Conservation (phyloP, 140 eudicot genomes). For the Anethum foeniculum region DNA sequence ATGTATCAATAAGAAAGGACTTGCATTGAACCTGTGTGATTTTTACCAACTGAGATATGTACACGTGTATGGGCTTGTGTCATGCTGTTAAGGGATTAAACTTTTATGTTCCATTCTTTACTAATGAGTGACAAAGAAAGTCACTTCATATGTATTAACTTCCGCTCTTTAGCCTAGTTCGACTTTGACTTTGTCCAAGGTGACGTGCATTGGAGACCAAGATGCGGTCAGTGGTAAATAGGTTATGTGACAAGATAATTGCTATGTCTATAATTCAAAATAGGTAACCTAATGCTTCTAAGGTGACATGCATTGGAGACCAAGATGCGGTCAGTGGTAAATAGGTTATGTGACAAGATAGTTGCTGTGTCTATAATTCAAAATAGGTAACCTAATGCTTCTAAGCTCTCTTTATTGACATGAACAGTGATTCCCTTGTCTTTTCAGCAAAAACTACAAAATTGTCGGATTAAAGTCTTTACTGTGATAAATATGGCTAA, state of each 20-base stretch:
- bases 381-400: not conserved
- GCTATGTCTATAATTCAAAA: no score
- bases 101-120: no score
- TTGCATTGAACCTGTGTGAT: not conserved
- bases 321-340: not conserved
- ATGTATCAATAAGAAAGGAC: not conserved
- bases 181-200: not conserved
- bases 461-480: not conserved
- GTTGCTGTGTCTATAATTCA: not conserved
- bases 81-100: not conserved
- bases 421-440: not conserved
- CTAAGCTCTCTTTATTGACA: not conserved
- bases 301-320: not conserved
- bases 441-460: not conserved
- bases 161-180: not conserved
- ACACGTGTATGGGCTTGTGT: not conserved
- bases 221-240: not conserved
- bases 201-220: not conserved
- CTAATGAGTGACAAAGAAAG: not conserved
- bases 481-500: not conserved
- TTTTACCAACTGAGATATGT: not conserved
- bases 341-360: not conserved
- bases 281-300: no score
- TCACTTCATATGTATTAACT: not conserved
- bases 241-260: no score